Evolutionary conservation across 495 filamentous ascomycete genomes (phyloP), one percentile per base, ranked within the genome.

Genomic region (Penicilliopsis zonata): DNA sequence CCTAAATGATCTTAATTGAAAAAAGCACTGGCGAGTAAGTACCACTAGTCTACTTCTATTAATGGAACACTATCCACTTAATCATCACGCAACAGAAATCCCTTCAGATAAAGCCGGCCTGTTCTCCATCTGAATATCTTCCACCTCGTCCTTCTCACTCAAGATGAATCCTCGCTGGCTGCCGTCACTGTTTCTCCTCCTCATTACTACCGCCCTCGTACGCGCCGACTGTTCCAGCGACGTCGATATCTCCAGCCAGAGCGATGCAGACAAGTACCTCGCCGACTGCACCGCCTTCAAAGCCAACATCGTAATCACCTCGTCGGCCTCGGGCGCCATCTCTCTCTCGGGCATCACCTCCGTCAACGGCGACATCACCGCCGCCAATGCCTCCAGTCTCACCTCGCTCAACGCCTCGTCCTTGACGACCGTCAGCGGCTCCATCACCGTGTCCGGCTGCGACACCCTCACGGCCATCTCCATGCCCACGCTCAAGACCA

Each of bases 241-340:
- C 35, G 30, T 47, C 10, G 47, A 36, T 9, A 57, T 57, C 22
- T 35, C 41, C 19, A 42, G 27, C 32, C 55, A 59, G 46, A 40
- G 30, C 17, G 53, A 57, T 31, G 55, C 46, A 1, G 34, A 47
- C 26, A 37, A 34, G 5, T n/a, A n/a, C n/a, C 31, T 49, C 32
- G 33, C 35, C 18, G 33, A 36, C 17, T 59, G 55, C 35, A 42
- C 47, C 3, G 42, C 41, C 10, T 30, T 59, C 17, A 17, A 34
- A 15, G 51, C 50, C 6, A 47, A 38, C n/a, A 17, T 59, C 9
- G 47, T 38, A 9, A 47, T 57, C 27, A 32, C 43, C 1, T 36
- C 50, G 7, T 35, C 40, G 1, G 49, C 36, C 7, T 41, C 26
- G 13, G 55, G 55, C 2, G 34, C 33, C 22, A 49, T 57, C 20